Conservation (phyloP, 2,329 filamentous ascomycete species). For the Hypoxylon sp. region DNA sequence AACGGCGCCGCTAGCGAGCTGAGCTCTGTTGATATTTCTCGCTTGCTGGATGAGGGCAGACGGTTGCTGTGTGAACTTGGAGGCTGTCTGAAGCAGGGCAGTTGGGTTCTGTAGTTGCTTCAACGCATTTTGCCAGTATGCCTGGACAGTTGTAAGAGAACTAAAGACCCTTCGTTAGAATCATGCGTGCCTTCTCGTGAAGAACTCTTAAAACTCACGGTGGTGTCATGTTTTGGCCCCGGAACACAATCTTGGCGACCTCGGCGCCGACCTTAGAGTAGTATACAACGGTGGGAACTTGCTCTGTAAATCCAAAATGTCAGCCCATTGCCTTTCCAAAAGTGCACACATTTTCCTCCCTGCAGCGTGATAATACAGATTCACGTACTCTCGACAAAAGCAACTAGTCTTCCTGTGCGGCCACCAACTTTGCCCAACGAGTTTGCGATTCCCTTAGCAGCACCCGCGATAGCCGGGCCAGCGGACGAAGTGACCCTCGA, state of each 20-base stretch:
- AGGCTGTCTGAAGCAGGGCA: constrained; percentile 66
- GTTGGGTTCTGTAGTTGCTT: constrained; percentile 79
- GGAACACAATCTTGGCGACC: constrained; percentile 88
- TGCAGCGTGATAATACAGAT: not conserved
- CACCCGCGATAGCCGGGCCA: constrained; percentile 81
- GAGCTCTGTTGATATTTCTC: constrained; percentile 78
- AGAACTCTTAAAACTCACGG: constrained; percentile 77
- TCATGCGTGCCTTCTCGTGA: not conserved
- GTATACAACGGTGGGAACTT: constrained; percentile 89
- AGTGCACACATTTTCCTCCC: constrained; percentile 13
- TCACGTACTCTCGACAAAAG: constrained; percentile 86
- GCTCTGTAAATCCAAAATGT: constrained; percentile 67
- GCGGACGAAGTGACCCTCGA: constrained; percentile 85
- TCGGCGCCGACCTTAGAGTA: constrained; percentile 92
- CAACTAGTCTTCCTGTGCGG: constrained; percentile 82
- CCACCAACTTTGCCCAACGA: constrained; percentile 85
- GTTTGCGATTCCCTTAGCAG: constrained; percentile 75
- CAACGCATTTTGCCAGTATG: constrained; percentile 83
- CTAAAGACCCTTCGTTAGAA: constrained; percentile 62
- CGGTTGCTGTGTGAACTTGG: constrained; percentile 65
- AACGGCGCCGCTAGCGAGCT: constrained; percentile 81
- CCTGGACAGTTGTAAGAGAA: constrained; percentile 84
- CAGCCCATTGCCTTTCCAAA: constrained; percentile 32
- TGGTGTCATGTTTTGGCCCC: constrained; percentile 90
- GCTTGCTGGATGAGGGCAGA: constrained; percentile 60